Evolutionary conservation across 768 basidiomycete species (phyloP).

Genomic region (Leccinum disarticulatum): DNA sequence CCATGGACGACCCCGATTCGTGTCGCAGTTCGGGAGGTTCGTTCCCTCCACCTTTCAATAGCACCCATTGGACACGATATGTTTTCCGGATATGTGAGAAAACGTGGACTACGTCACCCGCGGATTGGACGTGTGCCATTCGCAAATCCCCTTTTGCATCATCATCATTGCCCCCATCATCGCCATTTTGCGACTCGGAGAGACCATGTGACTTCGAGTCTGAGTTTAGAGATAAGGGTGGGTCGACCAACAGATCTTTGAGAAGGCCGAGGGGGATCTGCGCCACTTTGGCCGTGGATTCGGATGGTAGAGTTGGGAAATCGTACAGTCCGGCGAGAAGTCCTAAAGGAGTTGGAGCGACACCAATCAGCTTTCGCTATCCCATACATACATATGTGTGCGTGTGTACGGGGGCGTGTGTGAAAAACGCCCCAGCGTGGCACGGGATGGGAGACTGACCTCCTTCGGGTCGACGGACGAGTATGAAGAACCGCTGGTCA

Average conservation of each 20-base stretch:
- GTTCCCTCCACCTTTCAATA: conserved; percentile 54
- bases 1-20: conserved; percentile 2
- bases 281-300: conserved; percentile 33
- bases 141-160: conserved; percentile 13
- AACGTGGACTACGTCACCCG: conserved; percentile 71
- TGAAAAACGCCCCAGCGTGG: neutral
- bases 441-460: conserved; percentile 46
- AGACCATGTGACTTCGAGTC: neutral
- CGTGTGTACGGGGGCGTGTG: neutral
- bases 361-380: conserved; percentile 4
- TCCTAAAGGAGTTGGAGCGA: conserved; percentile 45
- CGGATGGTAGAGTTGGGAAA: conserved; percentile 65
- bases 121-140: conserved; percentile 48
- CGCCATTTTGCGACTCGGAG: neutral
- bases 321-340: conserved; percentile 89
- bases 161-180: neutral
- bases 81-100: conserved; percentile 93
- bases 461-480: conserved; percentile 79
- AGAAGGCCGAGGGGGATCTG: conserved; percentile 38
- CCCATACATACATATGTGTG: neutral
- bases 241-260: conserved; percentile 38
- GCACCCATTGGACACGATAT: conserved; percentile 72
- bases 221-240: conserved; percentile 22
- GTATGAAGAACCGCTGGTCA: conserved; percentile 61
- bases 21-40: conserved; percentile 40